Percentiles rank a stretch among this genome's conserved stretches.
These are phyloP conservation scores for Irpex sp. DNA, from an alignment of 1,284 basidiomycete genomes.

Conservation along the genomic window DNA sequence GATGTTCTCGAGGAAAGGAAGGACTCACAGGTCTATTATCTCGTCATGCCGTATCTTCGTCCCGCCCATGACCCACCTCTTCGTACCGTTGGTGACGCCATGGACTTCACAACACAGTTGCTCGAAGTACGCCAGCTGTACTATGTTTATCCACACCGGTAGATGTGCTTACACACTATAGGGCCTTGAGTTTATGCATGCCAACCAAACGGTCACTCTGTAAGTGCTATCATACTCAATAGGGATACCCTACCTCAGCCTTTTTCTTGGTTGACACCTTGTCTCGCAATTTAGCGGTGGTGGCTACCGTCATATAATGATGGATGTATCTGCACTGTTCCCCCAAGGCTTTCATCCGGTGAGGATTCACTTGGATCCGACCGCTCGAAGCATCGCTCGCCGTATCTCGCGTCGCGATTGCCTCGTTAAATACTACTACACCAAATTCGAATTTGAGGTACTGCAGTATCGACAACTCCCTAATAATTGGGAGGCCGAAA, in stretches of 20 bases:
- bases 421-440: not conserved
- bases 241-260: not conserved
- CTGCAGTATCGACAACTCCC: not conserved
- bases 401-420: not conserved
- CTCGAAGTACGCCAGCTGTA: slow-evolving; percentile 15
- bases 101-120: slow-evolving; percentile 23
- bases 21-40: slow-evolving; percentile 11
- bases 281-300: not conserved
- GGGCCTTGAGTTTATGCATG: not conserved
- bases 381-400: not conserved
- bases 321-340: slow-evolving; percentile 3
- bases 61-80: slow-evolving; percentile 17
- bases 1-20: not conserved
- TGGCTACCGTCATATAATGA: slow-evolving; percentile 1
- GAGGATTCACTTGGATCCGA: not conserved
- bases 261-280: not conserved
- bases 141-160: not conserved
- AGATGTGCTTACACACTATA: not conserved
- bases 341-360: slow-evolving; percentile 7
- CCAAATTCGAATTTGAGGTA: not conserved
- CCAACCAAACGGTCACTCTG: not conserved
- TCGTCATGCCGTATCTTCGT: slow-evolving; percentile 24
- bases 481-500: not conserved
- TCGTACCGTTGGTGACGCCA: slow-evolving; percentile 19
- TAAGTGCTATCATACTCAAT: not conserved